Percentiles rank a stretch among this genome's conserved stretches.
phyloP scores from a whole-genome alignment of 164 flowering plant species.

The Stephania yunnanensis region DNA sequence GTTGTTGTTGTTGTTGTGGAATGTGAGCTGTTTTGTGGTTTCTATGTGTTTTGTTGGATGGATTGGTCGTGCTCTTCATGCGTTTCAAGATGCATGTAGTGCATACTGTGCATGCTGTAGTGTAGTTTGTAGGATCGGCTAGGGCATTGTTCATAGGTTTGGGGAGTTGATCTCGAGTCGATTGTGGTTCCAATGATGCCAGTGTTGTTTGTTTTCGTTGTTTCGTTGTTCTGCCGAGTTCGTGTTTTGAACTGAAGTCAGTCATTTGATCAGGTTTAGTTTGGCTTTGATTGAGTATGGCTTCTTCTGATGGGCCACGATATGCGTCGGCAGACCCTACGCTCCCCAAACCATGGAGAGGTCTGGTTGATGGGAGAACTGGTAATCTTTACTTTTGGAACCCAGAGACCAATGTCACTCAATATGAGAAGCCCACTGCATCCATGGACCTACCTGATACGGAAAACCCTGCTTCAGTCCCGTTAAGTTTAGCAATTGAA shows the following conservation, averaged over 20 bases:
- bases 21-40: background rate
- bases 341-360: conserved; percentile 95
- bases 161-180: background rate
- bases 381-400: conserved; percentile 92
- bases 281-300: background rate
- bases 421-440: conserved; percentile 73
- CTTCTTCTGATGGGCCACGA: conserved; percentile 41
- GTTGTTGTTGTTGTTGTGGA: background rate
- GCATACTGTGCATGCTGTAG: background rate
- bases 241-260: background rate
- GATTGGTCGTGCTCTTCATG: background rate
- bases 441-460: conserved; percentile 15
- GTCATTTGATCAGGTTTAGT: background rate
- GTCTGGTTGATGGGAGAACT: conserved; percentile 79
- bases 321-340: conserved; percentile 87
- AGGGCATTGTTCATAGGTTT: background rate
- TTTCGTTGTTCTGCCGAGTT: background rate
- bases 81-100: background rate
- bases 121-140: background rate
- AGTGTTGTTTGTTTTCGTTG: background rate
- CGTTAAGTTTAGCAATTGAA: conserved; percentile 45
- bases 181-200: background rate
- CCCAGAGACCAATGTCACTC: conserved; percentile 89
- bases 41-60: background rate
- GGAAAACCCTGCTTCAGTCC: conserved; percentile 25